Evolutionary conservation across 441 rosid genomes (phyloP).

Genomic region (Erysimum cheiri): DNA sequence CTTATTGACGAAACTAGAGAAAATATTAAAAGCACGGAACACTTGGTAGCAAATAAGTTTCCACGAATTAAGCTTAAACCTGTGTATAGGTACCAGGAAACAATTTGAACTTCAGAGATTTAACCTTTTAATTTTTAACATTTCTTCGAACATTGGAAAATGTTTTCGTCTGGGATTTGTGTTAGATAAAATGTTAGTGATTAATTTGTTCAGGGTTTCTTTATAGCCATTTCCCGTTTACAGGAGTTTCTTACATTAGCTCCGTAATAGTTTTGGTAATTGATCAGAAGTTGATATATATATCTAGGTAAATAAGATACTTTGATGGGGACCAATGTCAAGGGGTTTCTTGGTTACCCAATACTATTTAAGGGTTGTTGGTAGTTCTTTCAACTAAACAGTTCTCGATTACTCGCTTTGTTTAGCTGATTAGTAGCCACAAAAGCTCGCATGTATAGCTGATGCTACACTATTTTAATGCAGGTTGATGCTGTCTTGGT

Average conservation of each 20-base stretch:
- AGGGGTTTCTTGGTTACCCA: conserved; percentile 27
- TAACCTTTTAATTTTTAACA: not conserved
- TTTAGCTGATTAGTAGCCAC: conserved; percentile 29
- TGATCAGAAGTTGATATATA: conserved; percentile 1
- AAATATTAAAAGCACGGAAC: not conserved
- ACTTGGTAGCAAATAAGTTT: conserved; percentile 20
- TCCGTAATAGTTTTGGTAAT: conserved; percentile 25
- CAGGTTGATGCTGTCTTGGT: conserved; percentile 89
- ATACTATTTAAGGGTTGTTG: conserved; percentile 24
- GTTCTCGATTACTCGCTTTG: conserved; percentile 4
- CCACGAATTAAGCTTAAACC: conserved; percentile 26
- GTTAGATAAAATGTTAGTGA: conserved; percentile 28
- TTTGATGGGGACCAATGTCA: conserved; percentile 16
- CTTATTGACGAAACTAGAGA: conserved; percentile 24
- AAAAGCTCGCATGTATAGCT: not conserved
- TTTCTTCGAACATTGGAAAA: conserved; percentile 1
- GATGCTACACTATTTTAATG: conserved; percentile 41
- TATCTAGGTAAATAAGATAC: conserved; percentile 16
- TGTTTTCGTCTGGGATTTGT: not conserved
- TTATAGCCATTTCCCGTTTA: conserved; percentile 25
- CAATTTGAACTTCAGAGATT: conserved; percentile 1
- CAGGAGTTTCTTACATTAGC: not conserved
- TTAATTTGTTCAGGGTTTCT: conserved; percentile 13
- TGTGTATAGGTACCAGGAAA: conserved; percentile 18
- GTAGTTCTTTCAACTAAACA: conserved; percentile 20